Evolutionary conservation across 805 yeast species (phyloP).

Genomic region (Millerago galiae): DNA sequence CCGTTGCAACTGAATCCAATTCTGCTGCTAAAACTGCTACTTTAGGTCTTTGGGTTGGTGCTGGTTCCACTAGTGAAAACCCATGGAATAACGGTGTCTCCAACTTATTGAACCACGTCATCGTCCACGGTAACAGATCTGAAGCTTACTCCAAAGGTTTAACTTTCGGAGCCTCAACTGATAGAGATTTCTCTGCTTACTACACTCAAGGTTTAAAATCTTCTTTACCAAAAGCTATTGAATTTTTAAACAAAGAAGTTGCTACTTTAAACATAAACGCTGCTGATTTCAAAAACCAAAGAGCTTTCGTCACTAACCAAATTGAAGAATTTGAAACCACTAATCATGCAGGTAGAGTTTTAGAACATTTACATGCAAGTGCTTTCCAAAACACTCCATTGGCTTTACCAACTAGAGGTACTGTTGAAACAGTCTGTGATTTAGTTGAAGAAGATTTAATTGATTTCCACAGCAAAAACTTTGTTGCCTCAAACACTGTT

Average conservation of each 20-base stretch:
- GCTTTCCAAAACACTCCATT: conserved; percentile 85
- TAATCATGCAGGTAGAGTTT: conserved; percentile 47
- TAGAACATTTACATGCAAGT: conserved; percentile 73
- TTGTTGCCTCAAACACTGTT: conserved; percentile 58
- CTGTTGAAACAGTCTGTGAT: conserved; percentile 53
- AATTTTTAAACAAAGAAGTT: conserved; percentile 39
- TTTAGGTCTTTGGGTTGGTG: conserved; percentile 64
- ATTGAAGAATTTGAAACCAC: conserved; percentile 50
- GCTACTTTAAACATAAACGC: conserved; percentile 33
- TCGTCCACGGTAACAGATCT: conserved; percentile 30
- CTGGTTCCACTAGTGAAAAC: conserved; percentile 78
- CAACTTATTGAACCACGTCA: conserved; percentile 49
- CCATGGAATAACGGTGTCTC: conserved; percentile 80
- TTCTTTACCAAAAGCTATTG: conserved; percentile 45
- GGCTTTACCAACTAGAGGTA: conserved; percentile 73
- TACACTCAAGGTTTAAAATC: conserved; percentile 48
- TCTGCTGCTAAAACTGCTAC: conserved; percentile 49
- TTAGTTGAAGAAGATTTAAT: conserved; percentile 54
- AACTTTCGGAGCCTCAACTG: conserved; percentile 43
- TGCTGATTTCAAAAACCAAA: conserved; percentile 41
- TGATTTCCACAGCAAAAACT: conserved; percentile 49
- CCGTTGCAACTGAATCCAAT: conserved; percentile 64
- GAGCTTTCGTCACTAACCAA: conserved; percentile 37
- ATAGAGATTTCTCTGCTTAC: conserved; percentile 61
- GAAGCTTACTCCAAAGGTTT: conserved; percentile 48